Evolutionary conservation across 306 rosid genomes (phyloP).

Genomic region (Cucurbita maxima): DNA sequence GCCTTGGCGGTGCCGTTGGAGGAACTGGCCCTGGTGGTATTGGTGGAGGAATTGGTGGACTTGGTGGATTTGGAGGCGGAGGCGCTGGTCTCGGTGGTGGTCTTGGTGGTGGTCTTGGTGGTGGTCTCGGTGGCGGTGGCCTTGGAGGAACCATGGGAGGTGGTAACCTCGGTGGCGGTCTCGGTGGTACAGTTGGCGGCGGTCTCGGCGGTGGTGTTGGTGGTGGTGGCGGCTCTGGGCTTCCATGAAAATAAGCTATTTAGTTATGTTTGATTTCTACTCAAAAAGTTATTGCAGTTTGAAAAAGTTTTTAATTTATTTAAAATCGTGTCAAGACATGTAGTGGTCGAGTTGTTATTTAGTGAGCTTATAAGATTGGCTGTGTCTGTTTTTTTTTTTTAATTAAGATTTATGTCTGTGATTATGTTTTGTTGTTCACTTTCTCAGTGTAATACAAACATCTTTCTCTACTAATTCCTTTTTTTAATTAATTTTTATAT

Average conservation of each 20-base stretch:
- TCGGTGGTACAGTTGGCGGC: background rate
- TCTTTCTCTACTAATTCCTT: background rate
- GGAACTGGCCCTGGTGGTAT: constrained; percentile 24
- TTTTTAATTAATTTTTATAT: background rate
- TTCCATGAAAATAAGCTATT: background rate
- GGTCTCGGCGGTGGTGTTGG: constrained; percentile 7
- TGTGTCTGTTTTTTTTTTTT: background rate
- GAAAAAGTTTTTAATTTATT: background rate
- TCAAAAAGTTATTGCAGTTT: background rate
- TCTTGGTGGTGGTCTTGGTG: constrained; percentile 19
- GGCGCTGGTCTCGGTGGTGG: background rate
- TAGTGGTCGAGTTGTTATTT: background rate
- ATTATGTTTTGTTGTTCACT: background rate
- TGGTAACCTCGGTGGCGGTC: background rate
- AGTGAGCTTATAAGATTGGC: background rate
- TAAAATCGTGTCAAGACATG: background rate
- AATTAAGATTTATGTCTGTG: background rate
- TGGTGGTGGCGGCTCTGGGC: background rate
- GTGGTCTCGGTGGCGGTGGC: constrained; percentile 1
- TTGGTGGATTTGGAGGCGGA: constrained; percentile 13
- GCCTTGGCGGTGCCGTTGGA: constrained; percentile 37
- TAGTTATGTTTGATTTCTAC: background rate
- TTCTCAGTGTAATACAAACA: background rate
- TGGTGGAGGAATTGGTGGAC: background rate
- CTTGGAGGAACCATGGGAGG: constrained; percentile 3